Percentiles rank a stretch among this genome's conserved stretches.
Conservation (phyloP, 1,139 yeast species). For the Suhomyces coccinellae region DNA sequence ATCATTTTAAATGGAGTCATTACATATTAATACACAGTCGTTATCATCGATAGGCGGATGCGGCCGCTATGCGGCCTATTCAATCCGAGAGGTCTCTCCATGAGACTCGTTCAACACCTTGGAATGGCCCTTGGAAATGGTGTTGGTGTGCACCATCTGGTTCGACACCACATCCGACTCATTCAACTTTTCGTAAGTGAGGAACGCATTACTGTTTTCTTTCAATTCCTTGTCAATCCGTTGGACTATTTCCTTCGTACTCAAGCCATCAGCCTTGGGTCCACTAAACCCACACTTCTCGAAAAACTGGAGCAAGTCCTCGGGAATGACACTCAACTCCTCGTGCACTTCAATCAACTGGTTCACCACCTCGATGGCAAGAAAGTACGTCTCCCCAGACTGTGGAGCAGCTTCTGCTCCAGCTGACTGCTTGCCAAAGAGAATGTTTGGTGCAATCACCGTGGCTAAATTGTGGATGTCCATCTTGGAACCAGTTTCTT, state of each 20-base stretch:
- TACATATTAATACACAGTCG: constrained; percentile 6
- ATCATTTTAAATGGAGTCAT: not conserved
- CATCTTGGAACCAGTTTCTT: constrained; percentile 92
- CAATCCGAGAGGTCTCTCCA: constrained; percentile 27
- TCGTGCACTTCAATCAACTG: constrained; percentile 82
- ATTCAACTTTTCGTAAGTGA: constrained; percentile 24
- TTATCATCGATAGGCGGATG: not conserved
- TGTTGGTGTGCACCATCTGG: constrained; percentile 35
- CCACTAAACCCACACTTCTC: constrained; percentile 36
- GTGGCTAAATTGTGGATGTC: constrained; percentile 94
- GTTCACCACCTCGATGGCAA: constrained; percentile 89
- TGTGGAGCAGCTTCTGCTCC: constrained; percentile 27
- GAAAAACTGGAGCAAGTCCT: constrained; percentile 44
- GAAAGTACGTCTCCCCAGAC: constrained; percentile 73
- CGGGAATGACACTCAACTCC: constrained; percentile 76
- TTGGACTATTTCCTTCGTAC: constrained; percentile 41
- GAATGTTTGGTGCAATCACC: constrained; percentile 89
- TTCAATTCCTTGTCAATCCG: constrained; percentile 33
- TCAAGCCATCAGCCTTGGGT: constrained; percentile 20
- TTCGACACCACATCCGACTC: constrained; percentile 22
- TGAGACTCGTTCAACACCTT: constrained; percentile 30
- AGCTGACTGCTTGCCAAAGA: constrained; percentile 50
- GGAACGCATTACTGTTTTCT: constrained; percentile 34
- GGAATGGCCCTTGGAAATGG: constrained; percentile 38
- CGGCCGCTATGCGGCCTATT: not conserved